Evolutionary conservation across 2,329 filamentous ascomycete species (phyloP), one percentile per base, ranked within the genome.

Genomic region (Cytospora mali): DNA sequence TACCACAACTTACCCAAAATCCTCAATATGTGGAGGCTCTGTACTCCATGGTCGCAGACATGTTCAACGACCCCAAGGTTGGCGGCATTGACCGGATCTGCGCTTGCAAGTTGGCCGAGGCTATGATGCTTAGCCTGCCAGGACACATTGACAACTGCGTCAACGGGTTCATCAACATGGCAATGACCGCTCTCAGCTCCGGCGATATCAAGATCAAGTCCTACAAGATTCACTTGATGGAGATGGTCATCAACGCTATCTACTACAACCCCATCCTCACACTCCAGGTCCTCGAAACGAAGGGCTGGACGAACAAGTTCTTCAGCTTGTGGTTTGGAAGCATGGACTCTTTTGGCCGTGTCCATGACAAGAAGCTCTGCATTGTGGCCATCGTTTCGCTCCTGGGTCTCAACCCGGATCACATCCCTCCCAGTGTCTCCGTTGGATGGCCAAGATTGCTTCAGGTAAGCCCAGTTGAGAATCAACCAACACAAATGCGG

Each of bases 321-420:
- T 99, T 99, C 81, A 97, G 92, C 77, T 80, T 96, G 64, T 99
- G 95, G 95, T 99, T 99, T 76, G 92, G 92, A 49, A 96, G 89
- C 78, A 99, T 99, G 79, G 90, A 96, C 66, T 89, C 87, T 71
- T 98, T 99, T 79, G 91, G 87, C 58, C 86, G 95, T 49, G 95
- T 99, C 2, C 95, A 99, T 74, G 95, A 99, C 81, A 99, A 99
- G 85, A 99, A 97, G 82, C 83, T 99, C 28, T 97, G 92, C 66
- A 97, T 99, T 70, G 91, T 93, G 21, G 94, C 93, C 53, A 98
- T 99, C 69, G 89, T 91, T 64, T 85, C 92, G 6, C 85, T 99
- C 13, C 85, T 99, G 57, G 91, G 88, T 52, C 79, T 99, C 63
- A 87, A 85, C 66, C 88, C 88, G 13, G 88, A 91, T 58, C 90